Conservation (phyloP, 306 rosid species). For the Lablab purpureus region DNA sequence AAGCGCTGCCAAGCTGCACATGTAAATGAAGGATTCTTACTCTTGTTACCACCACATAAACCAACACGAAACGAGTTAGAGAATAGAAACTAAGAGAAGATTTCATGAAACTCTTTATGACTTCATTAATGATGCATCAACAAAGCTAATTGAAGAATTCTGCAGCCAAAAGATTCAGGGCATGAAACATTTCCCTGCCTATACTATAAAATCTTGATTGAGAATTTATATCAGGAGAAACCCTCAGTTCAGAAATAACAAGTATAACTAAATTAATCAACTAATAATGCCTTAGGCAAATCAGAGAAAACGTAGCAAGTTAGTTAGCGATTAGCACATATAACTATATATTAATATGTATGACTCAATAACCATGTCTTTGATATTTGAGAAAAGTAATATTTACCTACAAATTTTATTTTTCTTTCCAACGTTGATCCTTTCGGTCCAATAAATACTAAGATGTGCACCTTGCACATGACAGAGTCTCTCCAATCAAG, state of each 20-base stretch:
- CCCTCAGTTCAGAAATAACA: background rate
- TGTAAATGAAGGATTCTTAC: constrained; percentile 26
- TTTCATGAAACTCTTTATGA: background rate
- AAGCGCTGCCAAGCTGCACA: constrained; percentile 80
- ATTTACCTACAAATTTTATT: background rate
- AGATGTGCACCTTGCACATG: background rate
- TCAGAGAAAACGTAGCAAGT: background rate
- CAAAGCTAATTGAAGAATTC: constrained; percentile 8
- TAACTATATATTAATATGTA: background rate
- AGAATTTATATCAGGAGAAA: background rate
- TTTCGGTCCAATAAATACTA: background rate
- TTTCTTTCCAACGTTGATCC: background rate
- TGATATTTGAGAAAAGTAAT: constrained; percentile 21
- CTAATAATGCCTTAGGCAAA: background rate
- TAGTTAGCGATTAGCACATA: background rate
- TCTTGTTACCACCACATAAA: constrained; percentile 17
- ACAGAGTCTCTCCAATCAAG: background rate
- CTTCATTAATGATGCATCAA: background rate
- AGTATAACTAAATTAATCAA: constrained; percentile 7
- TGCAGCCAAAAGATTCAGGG: constrained; percentile 1
- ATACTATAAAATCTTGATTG: background rate
- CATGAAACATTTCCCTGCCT: background rate
- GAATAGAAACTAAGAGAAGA: constrained; percentile 23
- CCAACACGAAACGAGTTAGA: background rate
- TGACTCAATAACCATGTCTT: background rate